Base-by-base conservation (phyloP, 306 rosid genomes). In the Pachyrhizus erosus region DNA sequence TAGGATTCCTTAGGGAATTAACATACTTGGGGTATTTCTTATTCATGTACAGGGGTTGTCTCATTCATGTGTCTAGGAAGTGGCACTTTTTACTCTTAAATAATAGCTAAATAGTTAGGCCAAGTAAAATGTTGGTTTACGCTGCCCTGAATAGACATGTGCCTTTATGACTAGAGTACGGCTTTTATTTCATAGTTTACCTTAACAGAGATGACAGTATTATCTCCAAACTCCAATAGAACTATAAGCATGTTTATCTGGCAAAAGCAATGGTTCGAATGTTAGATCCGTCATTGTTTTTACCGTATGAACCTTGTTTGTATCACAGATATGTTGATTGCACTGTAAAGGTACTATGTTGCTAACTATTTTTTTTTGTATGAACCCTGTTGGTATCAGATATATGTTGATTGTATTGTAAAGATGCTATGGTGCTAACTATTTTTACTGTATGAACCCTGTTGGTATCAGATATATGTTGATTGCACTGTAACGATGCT, bases 311-410 rank as follows among this genome's bases (percentile, higher is more conserved):
- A 52, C 60, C 24, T 2, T 18, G 55, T 43, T 43, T 3, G 49
- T 43, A 17, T 5, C 55, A 15, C 85, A 88, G 90, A 76, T 79
- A 83, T 82, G 69, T 72, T 62, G 70, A 51, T 72, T 62, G 70
- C 40, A 34, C 39, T 5, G 39, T 34, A 34, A 34, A 34, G 39
- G 5, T 34, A 7, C 39, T 34, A 34, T 34, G 39, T 39, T 39
- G 43, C 43, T 39, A 39, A 39, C 12, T 39, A 39, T n/a, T 39
- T 39, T 2, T 52, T 18, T n/a, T 12, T 7, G 11, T 52, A 7
- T 52, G 24, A 52, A 52, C 24, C 24, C 2, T 52, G n/a, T n/a
- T n/a, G n/a, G n/a, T n/a, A n/a, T n/a, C n/a, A n/a, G n/a, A n/a
- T n/a, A n/a, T n/a, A 83, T 80, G 65, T 72, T 62, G 64, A 51